Conservation (phyloP, 2,329 filamentous ascomycete species). For the Aspergillus latus region DNA sequence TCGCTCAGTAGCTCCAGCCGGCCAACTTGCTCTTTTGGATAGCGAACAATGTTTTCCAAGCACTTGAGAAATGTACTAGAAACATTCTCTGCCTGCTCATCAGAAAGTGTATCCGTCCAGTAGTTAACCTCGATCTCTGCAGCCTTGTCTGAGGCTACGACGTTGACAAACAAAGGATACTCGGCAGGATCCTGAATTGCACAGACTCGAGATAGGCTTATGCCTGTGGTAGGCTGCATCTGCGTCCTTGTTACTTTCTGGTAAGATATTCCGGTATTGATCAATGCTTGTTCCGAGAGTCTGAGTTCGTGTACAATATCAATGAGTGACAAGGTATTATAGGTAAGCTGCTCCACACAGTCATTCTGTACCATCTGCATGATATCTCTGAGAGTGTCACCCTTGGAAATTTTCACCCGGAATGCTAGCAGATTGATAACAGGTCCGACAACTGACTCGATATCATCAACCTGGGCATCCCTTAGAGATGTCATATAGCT, state of each 20-base stretch:
- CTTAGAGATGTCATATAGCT: conserved; percentile 46
- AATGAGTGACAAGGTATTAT: conserved; percentile 47
- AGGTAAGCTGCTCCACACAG: conserved; percentile 47
- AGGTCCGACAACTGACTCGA: conserved; percentile 48
- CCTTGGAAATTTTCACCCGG: conserved; percentile 39
- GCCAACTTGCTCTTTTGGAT: conserved; percentile 33
- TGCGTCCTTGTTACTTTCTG: conserved; percentile 40
- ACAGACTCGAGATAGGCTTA: conserved; percentile 42
- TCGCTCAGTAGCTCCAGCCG: conserved; percentile 42
- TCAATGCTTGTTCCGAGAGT: conserved; percentile 40
- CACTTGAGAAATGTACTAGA: conserved; percentile 38
- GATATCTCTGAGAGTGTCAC: conserved; percentile 37
- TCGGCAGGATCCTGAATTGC: conserved; percentile 50
- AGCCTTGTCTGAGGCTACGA: conserved; percentile 46
- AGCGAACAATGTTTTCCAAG: conserved; percentile 40
- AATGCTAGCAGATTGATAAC: conserved; percentile 50
- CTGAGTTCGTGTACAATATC: conserved; percentile 49
- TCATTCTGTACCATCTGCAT: conserved; percentile 47
- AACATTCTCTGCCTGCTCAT: conserved; percentile 41
- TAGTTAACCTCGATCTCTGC: conserved; percentile 43
- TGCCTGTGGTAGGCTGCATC: conserved; percentile 23
- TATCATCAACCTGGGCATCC: conserved; percentile 41
- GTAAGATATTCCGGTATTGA: conserved; percentile 53
- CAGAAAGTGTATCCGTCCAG: conserved; percentile 43
- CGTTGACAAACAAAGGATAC: conserved; percentile 50